These are phyloP conservation scores for Exophiala calicioides DNA, from an alignment of 2,329 filamentous ascomycete genomes.

Conservation along the genomic window DNA sequence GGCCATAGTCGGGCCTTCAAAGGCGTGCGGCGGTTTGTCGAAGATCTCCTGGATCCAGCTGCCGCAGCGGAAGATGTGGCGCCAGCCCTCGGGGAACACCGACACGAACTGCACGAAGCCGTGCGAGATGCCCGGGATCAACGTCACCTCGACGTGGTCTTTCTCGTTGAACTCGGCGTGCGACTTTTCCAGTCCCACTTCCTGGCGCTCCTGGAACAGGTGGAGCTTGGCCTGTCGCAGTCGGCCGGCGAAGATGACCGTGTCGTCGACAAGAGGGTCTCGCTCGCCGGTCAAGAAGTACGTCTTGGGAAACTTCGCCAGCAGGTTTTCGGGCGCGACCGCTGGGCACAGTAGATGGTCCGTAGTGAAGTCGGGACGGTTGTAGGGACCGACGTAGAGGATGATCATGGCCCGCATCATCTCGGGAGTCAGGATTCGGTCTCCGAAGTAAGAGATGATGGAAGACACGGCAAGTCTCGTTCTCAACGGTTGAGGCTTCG, in stretches of 20 bases:
- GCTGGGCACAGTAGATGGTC: conserved; percentile 91
- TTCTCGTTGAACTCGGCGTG: conserved; percentile 67
- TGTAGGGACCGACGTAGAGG: conserved; percentile 90
- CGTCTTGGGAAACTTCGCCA: conserved; percentile 87
- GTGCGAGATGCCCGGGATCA: conserved; percentile 87
- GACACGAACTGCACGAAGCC: conserved; percentile 91
- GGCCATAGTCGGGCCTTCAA: conserved; percentile 40
- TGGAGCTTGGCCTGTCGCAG: conserved; percentile 75
- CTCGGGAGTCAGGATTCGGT: conserved; percentile 89
- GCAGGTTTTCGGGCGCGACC: conserved; percentile 78
- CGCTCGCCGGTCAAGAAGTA: conserved; percentile 94
- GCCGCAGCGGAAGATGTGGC: conserved; percentile 75
- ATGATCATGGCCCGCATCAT: conserved; percentile 99
- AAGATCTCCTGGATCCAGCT: conserved; percentile 83
- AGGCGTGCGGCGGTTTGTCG: conserved; percentile 49
- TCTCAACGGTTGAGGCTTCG: conserved; percentile 57
- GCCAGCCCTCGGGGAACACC: conserved; percentile 87
- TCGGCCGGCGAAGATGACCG: conserved; percentile 89
- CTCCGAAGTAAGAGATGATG: conserved; percentile 98
- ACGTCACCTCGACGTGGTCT: conserved; percentile 75
- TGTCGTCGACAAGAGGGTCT: conserved; percentile 94
- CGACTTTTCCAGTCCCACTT: conserved; percentile 56
- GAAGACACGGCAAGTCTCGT: conserved; percentile 91
- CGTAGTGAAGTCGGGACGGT: conserved; percentile 86
- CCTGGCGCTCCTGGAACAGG: conserved; percentile 56